Base-by-base conservation (phyloP, 148 eudicot species). In the Oxyria digyna region DNA sequence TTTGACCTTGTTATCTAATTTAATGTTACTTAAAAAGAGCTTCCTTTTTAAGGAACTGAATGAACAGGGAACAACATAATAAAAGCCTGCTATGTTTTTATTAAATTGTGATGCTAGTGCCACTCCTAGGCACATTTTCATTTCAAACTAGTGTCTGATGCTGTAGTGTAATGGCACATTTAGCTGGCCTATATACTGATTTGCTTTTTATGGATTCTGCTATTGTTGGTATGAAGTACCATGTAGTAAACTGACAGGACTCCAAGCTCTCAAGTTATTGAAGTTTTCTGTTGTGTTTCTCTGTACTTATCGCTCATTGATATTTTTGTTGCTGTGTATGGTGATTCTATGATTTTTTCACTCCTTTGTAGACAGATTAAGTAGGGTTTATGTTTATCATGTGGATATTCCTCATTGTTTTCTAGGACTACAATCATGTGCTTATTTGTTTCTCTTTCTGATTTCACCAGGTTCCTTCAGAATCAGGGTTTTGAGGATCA, bases 391-490 rank as follows among this genome's bases (percentile, higher is more conserved):
- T 66, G 27, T 14, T 66, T 38, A 7, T 50, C 65, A 31, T 29
- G 15, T 31, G 31, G 65, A 29, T 38, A 27, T 29, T 29, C 18
- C 18, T 59, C 14, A 59, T 59, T 29, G 20, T 59, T 59, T 59
- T 29, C 26, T 55, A 55, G 4, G 17, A 55, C 23, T 29, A 55
- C 37, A 31, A 31, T 59, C 37, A 59, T 59, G 38, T 59, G 65
- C 9, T 59, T 59, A 59, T 59, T 6, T 59, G 65, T 13, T 59
- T 27, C 38, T 33, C 20, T 74, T 76, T 32, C 42, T 68, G 59
- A 26, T 32, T 76, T 65, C 35, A 24, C 37, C 76, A 93, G 98
- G 87, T 80, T 80, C 71, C 78, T 80, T 48, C 74, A 71, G 67
- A 55, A 63, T 70, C 78, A 83, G 64, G 84, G 78, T 43, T 70